Percentiles rank a stretch among this genome's conserved stretches.
Evolutionary conservation across 1,284 basidiomycete species (phyloP).

Genomic region (Malassezia arunalokei): DNA sequence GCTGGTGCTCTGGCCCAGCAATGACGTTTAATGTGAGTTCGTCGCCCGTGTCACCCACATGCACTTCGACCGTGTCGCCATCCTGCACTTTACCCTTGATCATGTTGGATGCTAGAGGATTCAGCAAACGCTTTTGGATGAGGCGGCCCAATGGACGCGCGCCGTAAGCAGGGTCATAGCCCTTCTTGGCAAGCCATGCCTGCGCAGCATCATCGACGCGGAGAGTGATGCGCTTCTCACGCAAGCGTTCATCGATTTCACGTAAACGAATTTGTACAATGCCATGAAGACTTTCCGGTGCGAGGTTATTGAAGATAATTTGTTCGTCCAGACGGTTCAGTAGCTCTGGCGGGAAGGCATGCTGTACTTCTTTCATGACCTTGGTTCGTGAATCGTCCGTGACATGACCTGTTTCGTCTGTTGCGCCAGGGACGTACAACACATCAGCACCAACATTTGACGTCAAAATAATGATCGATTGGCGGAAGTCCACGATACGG

Average conservation of each 20-base stretch:
- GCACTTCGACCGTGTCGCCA: conserved; percentile 20
- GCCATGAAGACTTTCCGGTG: conserved; percentile 63
- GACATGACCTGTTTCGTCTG: conserved; percentile 56
- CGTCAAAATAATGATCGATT: conserved; percentile 86
- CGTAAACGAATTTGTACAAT: conserved; percentile 58
- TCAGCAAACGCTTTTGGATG: conserved; percentile 34
- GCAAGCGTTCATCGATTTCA: conserved; percentile 18
- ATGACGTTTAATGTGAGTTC: neutral
- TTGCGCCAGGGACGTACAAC: conserved; percentile 60
- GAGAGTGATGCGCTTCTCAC: conserved; percentile 54
- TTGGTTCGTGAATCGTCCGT: conserved; percentile 56
- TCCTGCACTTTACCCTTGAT: conserved; percentile 20
- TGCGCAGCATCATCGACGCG: conserved; percentile 58
- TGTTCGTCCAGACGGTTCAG: conserved; percentile 71
- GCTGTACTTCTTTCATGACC: conserved; percentile 62
- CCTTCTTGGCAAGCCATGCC: conserved; percentile 63
- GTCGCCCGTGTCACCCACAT: conserved; percentile 1
- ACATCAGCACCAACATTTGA: conserved; percentile 73
- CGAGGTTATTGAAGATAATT: conserved; percentile 56
- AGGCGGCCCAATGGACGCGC: conserved; percentile 56
- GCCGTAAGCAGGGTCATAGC: conserved; percentile 73
- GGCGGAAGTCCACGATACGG: conserved; percentile 57
- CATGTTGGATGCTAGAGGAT: conserved; percentile 28
- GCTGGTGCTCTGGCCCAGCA: neutral
- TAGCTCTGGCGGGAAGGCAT: conserved; percentile 61